A percentile compares a stretch with the other conserved stretches of the same genome.
phyloP scores from a whole-genome alignment of 495 filamentous ascomycete species.

The Neurospora terricola region DNA sequence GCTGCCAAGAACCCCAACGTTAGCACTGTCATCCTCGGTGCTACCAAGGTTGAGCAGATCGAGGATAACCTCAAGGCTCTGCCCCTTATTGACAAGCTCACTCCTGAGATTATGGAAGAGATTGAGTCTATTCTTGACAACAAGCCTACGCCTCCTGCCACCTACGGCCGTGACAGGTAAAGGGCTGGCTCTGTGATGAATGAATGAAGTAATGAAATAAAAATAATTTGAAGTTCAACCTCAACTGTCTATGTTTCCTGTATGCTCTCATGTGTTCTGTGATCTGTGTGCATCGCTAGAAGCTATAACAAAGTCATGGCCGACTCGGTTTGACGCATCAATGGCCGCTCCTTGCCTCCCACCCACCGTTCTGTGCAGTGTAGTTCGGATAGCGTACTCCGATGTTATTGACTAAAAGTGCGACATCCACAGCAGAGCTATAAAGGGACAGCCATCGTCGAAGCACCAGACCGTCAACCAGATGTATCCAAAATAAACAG shows the following conservation, averaged over 20 bases:
- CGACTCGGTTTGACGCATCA: neutral
- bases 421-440: neutral
- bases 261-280: neutral
- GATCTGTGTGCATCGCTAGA: neutral
- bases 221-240: neutral
- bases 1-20: conserved; percentile 67
- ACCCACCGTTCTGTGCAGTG: neutral
- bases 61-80: conserved; percentile 57
- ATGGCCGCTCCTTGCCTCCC: neutral
- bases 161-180: conserved; percentile 13
- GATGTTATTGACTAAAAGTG: neutral
- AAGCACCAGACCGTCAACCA: neutral
- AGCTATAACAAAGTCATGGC: neutral
- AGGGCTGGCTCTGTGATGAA: neutral
- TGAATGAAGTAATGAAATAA: neutral
- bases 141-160: conserved; percentile 16
- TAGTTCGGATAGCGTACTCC: no score
- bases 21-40: conserved; percentile 63
- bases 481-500: neutral
- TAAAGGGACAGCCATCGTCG: neutral
- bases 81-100: conserved; percentile 52
- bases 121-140: conserved; percentile 45
- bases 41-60: conserved; percentile 61
- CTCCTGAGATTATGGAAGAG: conserved; percentile 56
- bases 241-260: neutral